Evolutionary conservation across 495 filamentous ascomycete genomes (phyloP).

Genomic region (Massariosphaeria phaeospora): DNA sequence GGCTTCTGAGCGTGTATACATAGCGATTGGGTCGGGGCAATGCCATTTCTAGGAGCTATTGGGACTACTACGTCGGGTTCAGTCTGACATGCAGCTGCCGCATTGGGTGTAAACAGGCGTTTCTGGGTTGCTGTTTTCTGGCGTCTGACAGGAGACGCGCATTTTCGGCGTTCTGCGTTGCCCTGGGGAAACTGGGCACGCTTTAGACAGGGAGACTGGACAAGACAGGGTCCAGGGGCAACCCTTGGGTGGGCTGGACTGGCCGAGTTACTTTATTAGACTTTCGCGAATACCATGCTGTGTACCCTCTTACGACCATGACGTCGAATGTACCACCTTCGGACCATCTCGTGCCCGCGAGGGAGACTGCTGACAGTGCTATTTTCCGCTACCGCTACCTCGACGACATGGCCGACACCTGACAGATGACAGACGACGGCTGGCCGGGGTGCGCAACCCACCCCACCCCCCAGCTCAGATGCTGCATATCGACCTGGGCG

Average conservation of each 20-base stretch:
- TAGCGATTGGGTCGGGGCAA: neutral
- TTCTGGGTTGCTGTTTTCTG: slow-evolving; percentile 9
- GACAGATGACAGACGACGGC: neutral
- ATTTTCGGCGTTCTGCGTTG: slow-evolving; percentile 11
- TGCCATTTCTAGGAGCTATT: neutral
- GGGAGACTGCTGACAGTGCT: neutral
- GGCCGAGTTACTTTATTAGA: slow-evolving; percentile 9
- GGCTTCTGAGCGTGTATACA: slow-evolving; percentile 5
- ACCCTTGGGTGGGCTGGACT: too few relatives aligned
- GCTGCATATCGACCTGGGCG: too few relatives aligned
- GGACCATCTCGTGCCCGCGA: neutral
- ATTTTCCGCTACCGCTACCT: neutral
- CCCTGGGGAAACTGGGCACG: neutral
- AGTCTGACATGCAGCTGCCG: slow-evolving; percentile 12
- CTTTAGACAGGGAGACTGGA: slow-evolving; percentile 21
- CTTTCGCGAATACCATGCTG: slow-evolving; percentile 15
- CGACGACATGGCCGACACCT: neutral
- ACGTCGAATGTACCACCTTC: neutral
- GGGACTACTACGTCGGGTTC: neutral
- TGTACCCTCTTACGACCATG: neutral
- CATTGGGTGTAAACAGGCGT: slow-evolving; percentile 5
- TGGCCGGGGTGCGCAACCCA: neutral
- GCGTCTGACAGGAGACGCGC: slow-evolving; percentile 14
- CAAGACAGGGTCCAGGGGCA: too few relatives aligned
- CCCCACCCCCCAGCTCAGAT: too few relatives aligned